Conservation (phyloP, 805 yeast species). For the Candida palmyrensis region DNA sequence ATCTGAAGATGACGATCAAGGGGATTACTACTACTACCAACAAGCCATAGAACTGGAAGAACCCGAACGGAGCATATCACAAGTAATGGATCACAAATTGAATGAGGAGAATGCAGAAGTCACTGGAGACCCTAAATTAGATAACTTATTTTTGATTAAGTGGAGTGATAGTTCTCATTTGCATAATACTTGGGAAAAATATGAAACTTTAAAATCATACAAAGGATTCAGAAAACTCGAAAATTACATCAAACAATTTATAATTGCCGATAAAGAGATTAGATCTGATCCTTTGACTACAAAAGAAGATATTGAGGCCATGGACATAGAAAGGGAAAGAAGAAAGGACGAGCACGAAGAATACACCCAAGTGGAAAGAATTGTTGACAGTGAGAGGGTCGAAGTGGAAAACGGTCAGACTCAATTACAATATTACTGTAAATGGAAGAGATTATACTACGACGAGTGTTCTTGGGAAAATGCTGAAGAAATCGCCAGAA, state of each 20-base stretch:
- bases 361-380: constrained; percentile 81
- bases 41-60: constrained; percentile 28
- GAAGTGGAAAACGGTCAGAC: constrained; percentile 59
- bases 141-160: constrained; percentile 61
- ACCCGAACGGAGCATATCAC: constrained; percentile 31
- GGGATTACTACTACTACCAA: constrained; percentile 29
- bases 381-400: constrained; percentile 78
- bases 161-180: constrained; percentile 88
- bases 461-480: constrained; percentile 98
- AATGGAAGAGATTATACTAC: constrained; percentile 90
- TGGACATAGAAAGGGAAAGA: constrained; percentile 88
- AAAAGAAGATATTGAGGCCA: constrained; percentile 85
- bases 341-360: constrained; percentile 79
- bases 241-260: constrained; percentile 77
- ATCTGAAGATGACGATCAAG: constrained; percentile 35
- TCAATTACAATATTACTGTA: constrained; percentile 75
- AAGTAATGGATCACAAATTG: constrained; percentile 36
- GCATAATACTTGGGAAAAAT: constrained; percentile 92
- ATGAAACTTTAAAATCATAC: constrained; percentile 42
- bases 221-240: constrained; percentile 85
- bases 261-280: constrained; percentile 68
- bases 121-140: constrained; percentile 52
- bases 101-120: constrained; percentile 32
- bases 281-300: constrained; percentile 79
- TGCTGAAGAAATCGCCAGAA: constrained; percentile 77